Evolutionary conservation across 2,329 filamentous ascomycete genomes (phyloP).

Genomic region (Colletotrichum incanum): DNA sequence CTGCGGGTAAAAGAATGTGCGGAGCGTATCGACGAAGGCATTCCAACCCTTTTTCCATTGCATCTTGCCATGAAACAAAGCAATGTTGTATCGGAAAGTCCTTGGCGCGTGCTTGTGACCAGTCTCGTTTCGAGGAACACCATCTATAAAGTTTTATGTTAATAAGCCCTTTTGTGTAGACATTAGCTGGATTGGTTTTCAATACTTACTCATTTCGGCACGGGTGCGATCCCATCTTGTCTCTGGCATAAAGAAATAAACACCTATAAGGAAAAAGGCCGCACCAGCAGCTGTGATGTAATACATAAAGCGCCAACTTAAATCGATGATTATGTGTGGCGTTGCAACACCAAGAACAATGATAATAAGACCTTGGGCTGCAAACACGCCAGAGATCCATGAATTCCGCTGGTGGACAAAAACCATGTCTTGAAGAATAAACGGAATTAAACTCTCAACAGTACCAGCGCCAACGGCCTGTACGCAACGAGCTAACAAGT

Average conservation of each 20-base stretch:
- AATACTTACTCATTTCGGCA: conserved; percentile 48
- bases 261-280: conserved; percentile 48
- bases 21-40: conserved; percentile 49
- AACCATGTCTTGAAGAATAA: conserved; percentile 57
- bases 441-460: conserved; percentile 54
- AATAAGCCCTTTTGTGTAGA: background rate
- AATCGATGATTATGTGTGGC: conserved; percentile 50
- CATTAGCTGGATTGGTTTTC: too few species aligned
- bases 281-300: conserved; percentile 50
- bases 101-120: conserved; percentile 40
- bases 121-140: conserved; percentile 41
- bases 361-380: conserved; percentile 50
- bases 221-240: conserved; percentile 51
- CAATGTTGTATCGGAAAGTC: conserved; percentile 50
- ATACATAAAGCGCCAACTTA: conserved; percentile 55
- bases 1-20: conserved; percentile 52
- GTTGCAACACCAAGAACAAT: conserved; percentile 48
- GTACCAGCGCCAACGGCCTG: conserved; percentile 54
- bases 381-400: conserved; percentile 51
- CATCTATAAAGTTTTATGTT: conserved; percentile 31
- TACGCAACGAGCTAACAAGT: conserved; percentile 52
- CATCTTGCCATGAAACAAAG: conserved; percentile 50
- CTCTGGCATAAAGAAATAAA: conserved; percentile 54
- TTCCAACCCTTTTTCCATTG: conserved; percentile 47
- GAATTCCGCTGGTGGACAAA: conserved; percentile 56